Evolutionary conservation across 106 monocot genomes (phyloP).

Genomic region (Dioscorea dumetorum): DNA sequence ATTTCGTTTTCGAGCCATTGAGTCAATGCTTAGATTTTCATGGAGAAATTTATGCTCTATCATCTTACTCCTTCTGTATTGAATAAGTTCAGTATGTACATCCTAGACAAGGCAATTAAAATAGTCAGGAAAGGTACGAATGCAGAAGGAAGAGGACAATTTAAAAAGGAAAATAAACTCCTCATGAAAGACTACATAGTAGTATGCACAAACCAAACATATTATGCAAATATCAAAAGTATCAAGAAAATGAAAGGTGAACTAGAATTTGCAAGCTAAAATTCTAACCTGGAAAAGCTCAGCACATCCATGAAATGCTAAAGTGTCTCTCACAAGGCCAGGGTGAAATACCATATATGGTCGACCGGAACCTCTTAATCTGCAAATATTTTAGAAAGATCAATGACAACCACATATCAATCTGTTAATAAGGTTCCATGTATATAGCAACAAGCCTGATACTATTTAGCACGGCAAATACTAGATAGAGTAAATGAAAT

Average conservation of each 20-base stretch:
- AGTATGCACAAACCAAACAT: no score
- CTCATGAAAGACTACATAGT: no score
- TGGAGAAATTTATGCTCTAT: slow-evolving; percentile 60
- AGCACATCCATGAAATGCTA: slow-evolving; percentile 93
- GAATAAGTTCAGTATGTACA: slow-evolving; percentile 85
- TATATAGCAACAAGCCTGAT: no score
- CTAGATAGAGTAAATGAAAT: background rate
- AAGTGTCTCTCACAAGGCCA: slow-evolving; percentile 60
- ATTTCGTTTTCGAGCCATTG: slow-evolving; percentile 46
- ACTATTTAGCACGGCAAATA: no score
- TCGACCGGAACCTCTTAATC: slow-evolving; percentile 55
- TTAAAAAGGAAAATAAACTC: no score
- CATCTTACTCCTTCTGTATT: slow-evolving; percentile 69
- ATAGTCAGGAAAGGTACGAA: background rate
- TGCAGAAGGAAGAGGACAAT: background rate
- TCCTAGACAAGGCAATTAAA: slow-evolving; percentile 38
- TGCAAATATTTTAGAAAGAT: slow-evolving; percentile 15
- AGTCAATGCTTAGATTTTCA: slow-evolving; percentile 66
- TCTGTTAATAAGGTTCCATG: no score
- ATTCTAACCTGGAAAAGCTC: slow-evolving; percentile 78
- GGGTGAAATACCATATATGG: slow-evolving; percentile 82
- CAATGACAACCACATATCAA: no score
- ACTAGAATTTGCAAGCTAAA: background rate
- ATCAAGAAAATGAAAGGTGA: background rate
- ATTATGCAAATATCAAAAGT: background rate